A percentile compares a stretch with the other conserved stretches of the same genome.
Conservation (phyloP, 768 basidiomycete genomes). For the Mycena olivaceomarginata region DNA sequence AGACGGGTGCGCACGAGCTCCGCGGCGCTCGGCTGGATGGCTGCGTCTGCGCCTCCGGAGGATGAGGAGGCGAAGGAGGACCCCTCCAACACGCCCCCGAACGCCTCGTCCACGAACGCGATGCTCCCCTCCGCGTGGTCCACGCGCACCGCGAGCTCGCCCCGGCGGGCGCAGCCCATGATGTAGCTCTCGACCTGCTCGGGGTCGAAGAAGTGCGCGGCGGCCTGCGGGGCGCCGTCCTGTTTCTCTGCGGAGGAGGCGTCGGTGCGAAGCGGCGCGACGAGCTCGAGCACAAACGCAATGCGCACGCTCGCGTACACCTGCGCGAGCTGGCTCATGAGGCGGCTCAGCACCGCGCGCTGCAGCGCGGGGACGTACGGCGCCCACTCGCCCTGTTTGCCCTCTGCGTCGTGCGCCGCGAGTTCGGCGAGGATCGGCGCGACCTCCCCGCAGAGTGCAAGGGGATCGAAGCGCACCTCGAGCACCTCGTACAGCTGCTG, state of each 20-base stretch:
- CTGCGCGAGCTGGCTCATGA: constrained; percentile 93
- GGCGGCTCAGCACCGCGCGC: constrained; percentile 92
- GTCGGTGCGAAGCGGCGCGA: constrained; percentile 76
- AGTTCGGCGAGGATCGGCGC: constrained; percentile 86
- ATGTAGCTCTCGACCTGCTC: constrained; percentile 93
- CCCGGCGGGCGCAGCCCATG: constrained; percentile 92
- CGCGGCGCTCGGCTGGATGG: constrained; percentile 82
- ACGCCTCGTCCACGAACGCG: constrained; percentile 88
- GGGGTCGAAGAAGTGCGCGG: constrained; percentile 69
- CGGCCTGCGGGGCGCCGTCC: background rate
- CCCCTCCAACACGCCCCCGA: constrained; percentile 64
- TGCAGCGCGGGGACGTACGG: constrained; percentile 94
- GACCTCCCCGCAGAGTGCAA: constrained; percentile 86
- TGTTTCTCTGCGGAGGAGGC: constrained; percentile 59
- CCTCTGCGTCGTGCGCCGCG: constrained; percentile 35
- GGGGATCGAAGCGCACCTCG: constrained; percentile 95
- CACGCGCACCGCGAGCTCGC: constrained; percentile 90
- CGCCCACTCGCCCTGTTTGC: constrained; percentile 74
- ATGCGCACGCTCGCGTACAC: constrained; percentile 94
- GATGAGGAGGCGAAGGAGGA: constrained; percentile 51
- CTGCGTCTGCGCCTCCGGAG: constrained; percentile 53
- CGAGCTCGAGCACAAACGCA: constrained; percentile 84
- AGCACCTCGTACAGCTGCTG: constrained; percentile 91
- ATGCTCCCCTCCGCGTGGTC: constrained; percentile 93
- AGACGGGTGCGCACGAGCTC: constrained; percentile 88